Base-by-base conservation (phyloP, 176 grass and related monocot species). In the Carex cristatella region DNA sequence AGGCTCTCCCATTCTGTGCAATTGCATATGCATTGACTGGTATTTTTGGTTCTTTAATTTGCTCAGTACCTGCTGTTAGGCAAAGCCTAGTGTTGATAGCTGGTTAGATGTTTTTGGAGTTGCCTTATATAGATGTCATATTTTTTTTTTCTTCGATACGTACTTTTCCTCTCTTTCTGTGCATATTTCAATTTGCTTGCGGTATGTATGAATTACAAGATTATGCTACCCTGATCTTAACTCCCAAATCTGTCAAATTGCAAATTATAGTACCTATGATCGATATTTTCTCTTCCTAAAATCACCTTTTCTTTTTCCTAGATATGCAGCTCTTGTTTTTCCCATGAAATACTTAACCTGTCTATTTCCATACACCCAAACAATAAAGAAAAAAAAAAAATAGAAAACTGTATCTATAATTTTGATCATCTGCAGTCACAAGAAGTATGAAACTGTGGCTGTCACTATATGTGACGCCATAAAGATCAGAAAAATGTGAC, bases 1-100 rank as follows among this genome's bases (percentile, higher is more conserved):
- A 92, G 83, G 87, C 96, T 61, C 93, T 95, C 15, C 93, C 96
- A 1, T 98, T 98, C 85, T 98, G 96, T 85, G 96, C 96, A 9
- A 95, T 98, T 77, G 91, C 96, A 31, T 98, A 98, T 40, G 91
- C 82, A 0, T 56, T 98, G 7, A 98, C 93, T 1, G 96, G 96
- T 70, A 92, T 98, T n/a, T 92, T 93, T 27, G 91, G 90, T 16
- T 89, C 91, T 0, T 74, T 98, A 23, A 84, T 95, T 79, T 98
- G 96, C 88, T 93, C 93, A 11, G 79, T 94, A 42, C 88, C 96
- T 0, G 88, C 87, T 1, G 96, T 98, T 4, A 86, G 96, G 80
- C 96, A 94, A 84, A 98, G 90, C 88, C 81, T 98, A 7, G 53
- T 91, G 0, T 79, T 94, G 83, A 95, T 98, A 82, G 90, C 90